phyloP scores from a whole-genome alignment of 208 protist genomes.

The Trypanosomatidae sp. region DNA sequence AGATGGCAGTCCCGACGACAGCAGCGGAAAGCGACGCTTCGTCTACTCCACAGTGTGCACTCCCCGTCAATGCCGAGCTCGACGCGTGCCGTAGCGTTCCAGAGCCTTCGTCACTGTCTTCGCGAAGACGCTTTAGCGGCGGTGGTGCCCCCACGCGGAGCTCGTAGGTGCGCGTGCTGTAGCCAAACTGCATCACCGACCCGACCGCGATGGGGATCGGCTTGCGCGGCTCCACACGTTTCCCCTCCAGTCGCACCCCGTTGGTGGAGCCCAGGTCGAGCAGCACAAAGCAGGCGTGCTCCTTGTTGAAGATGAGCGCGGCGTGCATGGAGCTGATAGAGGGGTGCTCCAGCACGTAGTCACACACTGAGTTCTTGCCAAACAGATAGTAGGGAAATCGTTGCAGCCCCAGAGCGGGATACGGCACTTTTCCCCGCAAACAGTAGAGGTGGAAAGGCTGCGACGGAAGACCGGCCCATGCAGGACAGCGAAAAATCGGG shows the following conservation, averaged over 20 bases:
- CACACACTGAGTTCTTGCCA: slow-evolving; percentile 71
- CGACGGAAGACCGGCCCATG: slow-evolving; percentile 71
- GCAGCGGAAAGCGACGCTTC: neutral
- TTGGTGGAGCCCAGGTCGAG: slow-evolving; percentile 89
- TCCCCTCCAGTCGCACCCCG: slow-evolving; percentile 70
- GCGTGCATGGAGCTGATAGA: slow-evolving; percentile 86
- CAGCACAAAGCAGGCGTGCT: slow-evolving; percentile 77
- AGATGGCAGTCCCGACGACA: neutral
- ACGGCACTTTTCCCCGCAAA: slow-evolving; percentile 44
- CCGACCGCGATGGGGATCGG: slow-evolving; percentile 69
- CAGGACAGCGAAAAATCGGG: slow-evolving; percentile 74
- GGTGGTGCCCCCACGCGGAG: slow-evolving; percentile 46
- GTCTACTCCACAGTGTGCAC: neutral
- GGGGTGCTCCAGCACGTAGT: slow-evolving; percentile 88
- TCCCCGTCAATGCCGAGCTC: neutral
- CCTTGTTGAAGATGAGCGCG: slow-evolving; percentile 82
- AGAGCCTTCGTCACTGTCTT: slow-evolving; percentile 3
- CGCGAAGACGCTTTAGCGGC: slow-evolving; percentile 45
- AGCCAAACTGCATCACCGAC: slow-evolving; percentile 64
- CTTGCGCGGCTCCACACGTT: slow-evolving; percentile 45
- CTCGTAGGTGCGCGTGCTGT: slow-evolving; percentile 78
- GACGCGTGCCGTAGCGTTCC: neutral
- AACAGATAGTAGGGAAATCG: slow-evolving; percentile 90
- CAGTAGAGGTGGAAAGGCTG: slow-evolving; percentile 69
- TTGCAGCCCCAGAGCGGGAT: slow-evolving; percentile 63